phyloP scores from a whole-genome alignment of 345 rosid species.

The Eucalyptus leucophloia region DNA sequence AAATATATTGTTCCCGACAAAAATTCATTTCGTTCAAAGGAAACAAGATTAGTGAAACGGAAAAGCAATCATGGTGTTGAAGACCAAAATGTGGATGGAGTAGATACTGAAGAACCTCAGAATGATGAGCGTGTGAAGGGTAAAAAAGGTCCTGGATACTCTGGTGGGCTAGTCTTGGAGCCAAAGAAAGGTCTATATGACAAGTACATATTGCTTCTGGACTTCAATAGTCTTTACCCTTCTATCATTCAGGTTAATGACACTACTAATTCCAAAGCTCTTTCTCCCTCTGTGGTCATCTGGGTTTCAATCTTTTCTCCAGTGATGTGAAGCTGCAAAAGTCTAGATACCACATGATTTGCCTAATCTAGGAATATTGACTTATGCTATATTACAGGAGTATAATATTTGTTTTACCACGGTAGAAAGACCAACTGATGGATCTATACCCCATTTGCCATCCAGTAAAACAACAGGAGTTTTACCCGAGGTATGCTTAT shows the following conservation, averaged over 20 bases:
- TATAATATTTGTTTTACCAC: constrained; percentile 98
- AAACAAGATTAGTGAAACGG: constrained; percentile 43
- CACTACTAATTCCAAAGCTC: not conserved
- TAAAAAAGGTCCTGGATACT: constrained; percentile 89
- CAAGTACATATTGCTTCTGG: constrained; percentile 86
- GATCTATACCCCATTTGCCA: constrained; percentile 61
- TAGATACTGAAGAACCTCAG: constrained; percentile 30
- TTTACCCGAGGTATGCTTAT: constrained; percentile 67
- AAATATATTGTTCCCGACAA: constrained; percentile 95
- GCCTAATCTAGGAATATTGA: not conserved
- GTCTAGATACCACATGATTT: not conserved
- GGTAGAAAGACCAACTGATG: constrained; percentile 72
- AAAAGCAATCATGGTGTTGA: constrained; percentile 32
- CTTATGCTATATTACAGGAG: constrained; percentile 43
- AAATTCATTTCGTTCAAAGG: constrained; percentile 39
- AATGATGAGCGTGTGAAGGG: constrained; percentile 35
- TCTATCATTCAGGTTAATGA: constrained; percentile 90
- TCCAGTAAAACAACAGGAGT: constrained; percentile 62
- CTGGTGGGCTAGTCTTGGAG: constrained; percentile 96
- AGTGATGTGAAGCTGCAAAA: not conserved
- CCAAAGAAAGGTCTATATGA: constrained; percentile 95
- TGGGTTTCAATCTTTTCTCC: not conserved
- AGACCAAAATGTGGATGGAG: constrained; percentile 28
- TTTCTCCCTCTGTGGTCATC: not conserved
- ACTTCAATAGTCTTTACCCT: constrained; percentile 97